phyloP scores from a whole-genome alignment of 805 yeast genomes.

The Teunomyces pallodes region DNA sequence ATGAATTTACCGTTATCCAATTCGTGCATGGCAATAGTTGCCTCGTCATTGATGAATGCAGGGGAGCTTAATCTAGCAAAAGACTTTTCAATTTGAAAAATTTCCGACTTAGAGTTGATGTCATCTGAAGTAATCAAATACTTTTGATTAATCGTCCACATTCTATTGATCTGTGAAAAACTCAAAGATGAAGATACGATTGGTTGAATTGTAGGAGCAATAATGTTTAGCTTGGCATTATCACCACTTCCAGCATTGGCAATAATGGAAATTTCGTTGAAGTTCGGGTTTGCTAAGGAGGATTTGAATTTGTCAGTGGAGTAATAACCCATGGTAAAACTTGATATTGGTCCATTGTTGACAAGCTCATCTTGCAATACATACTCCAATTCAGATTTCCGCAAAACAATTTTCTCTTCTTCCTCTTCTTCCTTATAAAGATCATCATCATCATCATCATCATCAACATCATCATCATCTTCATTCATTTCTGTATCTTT shows the following conservation, averaged over 20 bases:
- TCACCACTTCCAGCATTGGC: slow-evolving; percentile 64
- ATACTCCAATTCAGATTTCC: slow-evolving; percentile 6
- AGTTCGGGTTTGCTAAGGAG: slow-evolving; percentile 68
- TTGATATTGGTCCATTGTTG: slow-evolving; percentile 72
- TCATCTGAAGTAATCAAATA: slow-evolving; percentile 73
- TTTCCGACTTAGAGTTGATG: slow-evolving; percentile 60
- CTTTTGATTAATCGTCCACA: slow-evolving; percentile 69
- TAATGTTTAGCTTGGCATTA: slow-evolving; percentile 55
- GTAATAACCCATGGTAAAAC: slow-evolving; percentile 61
- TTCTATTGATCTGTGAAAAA: slow-evolving; percentile 67
- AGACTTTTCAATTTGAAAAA: slow-evolving; percentile 59
- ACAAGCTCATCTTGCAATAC: slow-evolving; percentile 47
- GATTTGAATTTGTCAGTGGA: slow-evolving; percentile 53
- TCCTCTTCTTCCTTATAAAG: slow-evolving; percentile 37
- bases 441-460: slow-evolving; percentile 46
- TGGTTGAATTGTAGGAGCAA: slow-evolving; percentile 71
- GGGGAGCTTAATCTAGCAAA: slow-evolving; percentile 60
- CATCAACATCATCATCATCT: slow-evolving; percentile 22
- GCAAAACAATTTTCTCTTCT: slow-evolving; percentile 12
- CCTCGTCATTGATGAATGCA: slow-evolving; percentile 60
- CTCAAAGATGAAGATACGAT: slow-evolving; percentile 62
- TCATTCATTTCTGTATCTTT: slow-evolving; percentile 1
- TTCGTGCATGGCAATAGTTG: slow-evolving; percentile 67
- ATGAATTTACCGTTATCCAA: slow-evolving; percentile 55
- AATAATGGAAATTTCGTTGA: slow-evolving; percentile 62